Evolutionary conservation across 805 yeast genomes (phyloP).

Genomic region (Yarrowia keelungensis): DNA sequence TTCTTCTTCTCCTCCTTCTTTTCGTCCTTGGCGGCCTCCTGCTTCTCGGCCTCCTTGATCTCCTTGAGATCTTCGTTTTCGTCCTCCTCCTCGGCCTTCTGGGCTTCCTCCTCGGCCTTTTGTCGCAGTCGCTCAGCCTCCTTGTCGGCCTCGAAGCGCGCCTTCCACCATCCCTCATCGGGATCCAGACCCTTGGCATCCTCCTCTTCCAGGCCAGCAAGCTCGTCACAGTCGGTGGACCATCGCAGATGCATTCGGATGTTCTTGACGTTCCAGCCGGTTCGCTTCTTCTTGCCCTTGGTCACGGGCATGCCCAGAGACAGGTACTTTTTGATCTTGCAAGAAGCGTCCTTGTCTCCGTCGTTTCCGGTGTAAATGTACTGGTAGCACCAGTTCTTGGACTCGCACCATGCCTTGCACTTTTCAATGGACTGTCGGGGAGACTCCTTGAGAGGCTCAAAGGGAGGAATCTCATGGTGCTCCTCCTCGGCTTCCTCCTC

Average conservation of each 20-base stretch:
- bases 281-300: slow-evolving; percentile 10
- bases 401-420: slow-evolving; percentile 29
- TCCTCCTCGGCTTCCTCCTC: background rate
- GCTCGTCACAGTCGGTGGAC: slow-evolving; percentile 25
- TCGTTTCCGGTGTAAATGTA: slow-evolving; percentile 30
- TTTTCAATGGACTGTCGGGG: slow-evolving; percentile 18
- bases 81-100: background rate
- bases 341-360: slow-evolving; percentile 2
- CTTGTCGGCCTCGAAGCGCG: background rate
- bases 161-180: slow-evolving; percentile 37
- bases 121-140: slow-evolving; percentile 12
- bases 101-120: slow-evolving; percentile 12
- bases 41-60: slow-evolving; percentile 8
- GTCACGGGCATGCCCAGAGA: slow-evolving; percentile 11
- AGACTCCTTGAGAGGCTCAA: background rate
- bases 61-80: background rate
- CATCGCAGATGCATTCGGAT: slow-evolving; percentile 25
- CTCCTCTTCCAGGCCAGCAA: background rate
- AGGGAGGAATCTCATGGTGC: slow-evolving; percentile 1
- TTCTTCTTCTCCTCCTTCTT: slow-evolving; percentile 10
- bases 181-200: slow-evolving; percentile 18
- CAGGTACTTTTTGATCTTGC: slow-evolving; percentile 26
- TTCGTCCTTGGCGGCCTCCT: background rate
- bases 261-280: slow-evolving; percentile 21
- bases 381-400: slow-evolving; percentile 29